Conservation (phyloP, 2,329 filamentous ascomycete species). For the Aspergillus hortae region DNA sequence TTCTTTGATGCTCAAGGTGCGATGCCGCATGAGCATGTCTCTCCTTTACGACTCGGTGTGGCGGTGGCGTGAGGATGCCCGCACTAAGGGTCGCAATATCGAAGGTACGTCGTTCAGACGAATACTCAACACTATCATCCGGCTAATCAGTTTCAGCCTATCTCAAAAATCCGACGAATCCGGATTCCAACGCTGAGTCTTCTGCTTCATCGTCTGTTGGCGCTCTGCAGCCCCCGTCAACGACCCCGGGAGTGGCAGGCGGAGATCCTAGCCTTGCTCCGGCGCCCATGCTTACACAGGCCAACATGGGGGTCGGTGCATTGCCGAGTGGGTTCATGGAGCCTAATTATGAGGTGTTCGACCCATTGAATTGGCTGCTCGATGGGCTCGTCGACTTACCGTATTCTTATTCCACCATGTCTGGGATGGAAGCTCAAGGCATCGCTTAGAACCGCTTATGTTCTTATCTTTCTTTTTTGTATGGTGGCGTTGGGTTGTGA, state of each 20-base stretch:
- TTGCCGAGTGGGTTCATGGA: conserved; percentile 56
- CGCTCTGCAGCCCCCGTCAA: conserved; percentile 34
- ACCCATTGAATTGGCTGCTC: conserved; percentile 89
- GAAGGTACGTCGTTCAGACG: conserved; percentile 57
- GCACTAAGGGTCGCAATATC: conserved; percentile 66
- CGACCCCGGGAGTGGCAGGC: conserved; percentile 34
- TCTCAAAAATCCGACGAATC: conserved; percentile 81
- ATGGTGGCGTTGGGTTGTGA: conserved; percentile 1
- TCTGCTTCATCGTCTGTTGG: conserved; percentile 61
- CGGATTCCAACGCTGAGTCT: conserved; percentile 72
- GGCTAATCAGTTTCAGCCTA: conserved; percentile 47
- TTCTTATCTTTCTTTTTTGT: conserved; percentile 6
- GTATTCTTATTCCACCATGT: conserved; percentile 59
- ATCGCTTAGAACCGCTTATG: conserved; percentile 25
- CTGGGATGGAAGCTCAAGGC: conserved; percentile 43
- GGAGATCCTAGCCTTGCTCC: conserved; percentile 45
- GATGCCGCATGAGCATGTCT: conserved; percentile 65
- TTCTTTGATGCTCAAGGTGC: conserved; percentile 59
- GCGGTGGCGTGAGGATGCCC: conserved; percentile 64
- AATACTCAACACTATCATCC: neutral
- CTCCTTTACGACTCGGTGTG: conserved; percentile 65
- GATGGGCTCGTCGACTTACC: conserved; percentile 81
- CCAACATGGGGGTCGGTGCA: conserved; percentile 25
- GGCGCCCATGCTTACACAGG: conserved; percentile 30
- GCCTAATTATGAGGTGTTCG: conserved; percentile 80